Evolutionary conservation across 768 basidiomycete species (phyloP).

Genomic region (Collybiopsis confluens): DNA sequence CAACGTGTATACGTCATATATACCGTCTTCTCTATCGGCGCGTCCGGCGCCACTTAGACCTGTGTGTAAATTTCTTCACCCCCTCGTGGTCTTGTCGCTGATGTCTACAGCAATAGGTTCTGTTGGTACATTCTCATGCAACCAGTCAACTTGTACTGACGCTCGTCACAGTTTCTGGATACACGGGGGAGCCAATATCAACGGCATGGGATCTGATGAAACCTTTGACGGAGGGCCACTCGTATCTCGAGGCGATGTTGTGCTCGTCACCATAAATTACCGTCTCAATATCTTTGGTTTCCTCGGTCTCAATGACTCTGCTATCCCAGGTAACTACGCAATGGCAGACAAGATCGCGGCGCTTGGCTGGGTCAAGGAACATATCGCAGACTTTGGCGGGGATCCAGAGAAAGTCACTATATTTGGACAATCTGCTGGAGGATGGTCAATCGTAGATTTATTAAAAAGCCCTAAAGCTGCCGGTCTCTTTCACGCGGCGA

Average conservation of each 20-base stretch:
- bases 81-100: too few relatives aligned
- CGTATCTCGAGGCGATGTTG: constrained; percentile 33
- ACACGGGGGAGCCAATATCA: constrained; percentile 33
- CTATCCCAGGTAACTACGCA: constrained; percentile 35
- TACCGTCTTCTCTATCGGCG: constrained; percentile 18
- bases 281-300: constrained; percentile 34
- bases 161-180: too few relatives aligned
- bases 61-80: constrained; percentile 22
- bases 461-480: constrained; percentile 22
- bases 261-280: constrained; percentile 38
- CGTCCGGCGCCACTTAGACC: constrained; percentile 23
- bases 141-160: too few relatives aligned
- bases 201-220: constrained; percentile 27
- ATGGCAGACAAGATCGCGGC: constrained; percentile 36
- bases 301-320: constrained; percentile 29
- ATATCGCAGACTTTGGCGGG: constrained; percentile 43
- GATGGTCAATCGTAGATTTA: constrained; percentile 27
- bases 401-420: constrained; percentile 41
- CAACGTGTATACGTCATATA: constrained; percentile 32
- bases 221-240: constrained; percentile 32
- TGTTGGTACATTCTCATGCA: too few relatives aligned
- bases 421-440: constrained; percentile 44
- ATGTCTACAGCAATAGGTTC: too few relatives aligned
- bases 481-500: constrained; percentile 26
- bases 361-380: constrained; percentile 39